Conservation (phyloP, 2,329 filamentous ascomycete species). For the Tolypocladium endophyticum region DNA sequence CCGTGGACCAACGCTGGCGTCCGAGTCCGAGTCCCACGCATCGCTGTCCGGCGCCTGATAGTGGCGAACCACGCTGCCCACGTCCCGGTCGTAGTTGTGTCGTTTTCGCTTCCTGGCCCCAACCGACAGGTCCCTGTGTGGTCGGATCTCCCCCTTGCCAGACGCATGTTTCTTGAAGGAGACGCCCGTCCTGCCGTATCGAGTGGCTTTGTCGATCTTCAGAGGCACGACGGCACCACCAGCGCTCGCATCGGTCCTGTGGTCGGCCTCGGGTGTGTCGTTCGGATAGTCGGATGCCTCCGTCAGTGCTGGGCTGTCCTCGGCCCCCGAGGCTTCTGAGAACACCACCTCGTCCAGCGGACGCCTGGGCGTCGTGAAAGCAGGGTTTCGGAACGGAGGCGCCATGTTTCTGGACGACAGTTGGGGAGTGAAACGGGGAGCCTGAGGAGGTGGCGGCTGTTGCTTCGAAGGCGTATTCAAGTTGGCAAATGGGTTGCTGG, state of each 20-base stretch:
- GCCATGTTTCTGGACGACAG: conserved; percentile 30
- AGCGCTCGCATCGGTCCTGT: conserved; percentile 31
- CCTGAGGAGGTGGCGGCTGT: conserved; percentile 25
- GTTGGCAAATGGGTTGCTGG: conserved; percentile 23
- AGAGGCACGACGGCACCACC: conserved; percentile 32
- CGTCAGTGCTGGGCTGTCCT: conserved; percentile 49
- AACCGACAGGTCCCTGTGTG: conserved; percentile 26
- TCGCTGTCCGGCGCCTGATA: conserved; percentile 30
- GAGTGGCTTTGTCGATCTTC: conserved; percentile 34
- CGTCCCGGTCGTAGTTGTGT: conserved; percentile 38
- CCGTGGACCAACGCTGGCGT: conserved; percentile 17
- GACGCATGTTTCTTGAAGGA: conserved; percentile 32
- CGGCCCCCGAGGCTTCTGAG: conserved; percentile 46
- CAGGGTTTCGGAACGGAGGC: conserved; percentile 49
- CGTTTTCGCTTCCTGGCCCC: conserved; percentile 43
- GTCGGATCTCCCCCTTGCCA: conserved; percentile 55
- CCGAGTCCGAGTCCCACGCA: conserved; percentile 39
- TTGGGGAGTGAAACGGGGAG: conserved; percentile 36
- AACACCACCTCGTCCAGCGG: conserved; percentile 41
- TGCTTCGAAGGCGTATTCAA: conserved; percentile 29
- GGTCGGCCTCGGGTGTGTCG: conserved; percentile 42
- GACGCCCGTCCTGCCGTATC: conserved; percentile 28
- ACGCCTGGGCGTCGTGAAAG: conserved; percentile 53
- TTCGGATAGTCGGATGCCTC: conserved; percentile 43
- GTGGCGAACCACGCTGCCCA: conserved; percentile 37